phyloP scores from a whole-genome alignment of 192 early-diverging fungal genomes.

The Allomyces macrogynus region DNA sequence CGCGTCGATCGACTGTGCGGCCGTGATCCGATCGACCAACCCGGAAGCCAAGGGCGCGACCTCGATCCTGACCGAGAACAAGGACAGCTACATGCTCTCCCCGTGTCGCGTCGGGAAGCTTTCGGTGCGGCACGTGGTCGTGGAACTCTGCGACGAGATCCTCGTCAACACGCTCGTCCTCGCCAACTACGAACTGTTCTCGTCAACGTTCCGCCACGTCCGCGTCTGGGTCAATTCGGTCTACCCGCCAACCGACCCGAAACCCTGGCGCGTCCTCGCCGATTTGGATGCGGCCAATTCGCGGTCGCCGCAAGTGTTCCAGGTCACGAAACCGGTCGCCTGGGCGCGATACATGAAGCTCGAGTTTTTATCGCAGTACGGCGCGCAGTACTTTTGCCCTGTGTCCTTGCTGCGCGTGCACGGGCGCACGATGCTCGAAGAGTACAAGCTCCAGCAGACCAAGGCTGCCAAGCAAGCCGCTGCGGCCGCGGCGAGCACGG shows the following conservation, averaged over 20 bases:
- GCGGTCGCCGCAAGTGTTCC: constrained; percentile 64
- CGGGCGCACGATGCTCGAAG: constrained; percentile 84
- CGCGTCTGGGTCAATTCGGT: constrained; percentile 50
- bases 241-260: constrained; percentile 50
- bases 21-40: constrained; percentile 63
- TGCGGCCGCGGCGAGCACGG: constrained; percentile 2
- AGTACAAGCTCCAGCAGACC: constrained; percentile 41
- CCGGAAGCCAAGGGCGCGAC: constrained; percentile 60
- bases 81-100: constrained; percentile 93
- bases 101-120: constrained; percentile 29
- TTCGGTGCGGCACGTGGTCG: constrained; percentile 61
- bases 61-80: constrained; percentile 67
- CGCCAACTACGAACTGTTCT: constrained; percentile 95
- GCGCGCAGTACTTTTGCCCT: constrained; percentile 85
- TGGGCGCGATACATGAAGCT: constrained; percentile 75
- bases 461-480: constrained; percentile 5
- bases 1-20: constrained; percentile 84
- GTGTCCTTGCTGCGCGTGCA: constrained; percentile 66
- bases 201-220: constrained; percentile 76
- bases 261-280: constrained; percentile 61
- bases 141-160: constrained; percentile 88
- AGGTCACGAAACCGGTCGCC: constrained; percentile 43
- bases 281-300: constrained; percentile 69
- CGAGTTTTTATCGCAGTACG: constrained; percentile 75
- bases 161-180: constrained; percentile 71